Evolutionary conservation across 345 rosid genomes (phyloP).

Genomic region (Populus simonii): DNA sequence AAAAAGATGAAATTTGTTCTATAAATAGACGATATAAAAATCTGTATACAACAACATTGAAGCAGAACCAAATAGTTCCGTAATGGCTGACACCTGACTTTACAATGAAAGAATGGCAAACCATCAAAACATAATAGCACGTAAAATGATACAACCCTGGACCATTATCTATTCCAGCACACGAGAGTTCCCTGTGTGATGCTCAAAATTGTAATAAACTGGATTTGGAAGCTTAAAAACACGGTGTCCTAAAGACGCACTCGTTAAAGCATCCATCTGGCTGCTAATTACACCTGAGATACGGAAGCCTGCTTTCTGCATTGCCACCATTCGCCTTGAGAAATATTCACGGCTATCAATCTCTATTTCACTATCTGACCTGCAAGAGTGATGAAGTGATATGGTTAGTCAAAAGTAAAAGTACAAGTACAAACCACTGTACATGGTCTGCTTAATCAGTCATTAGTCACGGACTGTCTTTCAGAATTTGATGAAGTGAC

Average conservation of each 20-base stretch:
- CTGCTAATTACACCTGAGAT: slow-evolving; percentile 53
- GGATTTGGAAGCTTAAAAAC: slow-evolving; percentile 75
- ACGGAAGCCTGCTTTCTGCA: slow-evolving; percentile 38
- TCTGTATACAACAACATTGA: background rate
- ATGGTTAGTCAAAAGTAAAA: background rate
- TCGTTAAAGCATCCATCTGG: slow-evolving; percentile 65
- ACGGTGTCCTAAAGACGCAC: slow-evolving; percentile 35
- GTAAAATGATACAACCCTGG: background rate
- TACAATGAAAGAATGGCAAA: background rate
- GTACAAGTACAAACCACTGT: too few species aligned
- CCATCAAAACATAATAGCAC: background rate
- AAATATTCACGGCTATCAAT: slow-evolving; percentile 39
- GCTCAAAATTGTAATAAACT: slow-evolving; percentile 23
- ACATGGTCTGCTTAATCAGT: too few species aligned
- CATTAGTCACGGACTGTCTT: too few species aligned
- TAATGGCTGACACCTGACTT: background rate
- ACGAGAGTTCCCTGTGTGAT: slow-evolving; percentile 18
- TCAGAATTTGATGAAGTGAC: too few species aligned
- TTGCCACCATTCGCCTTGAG: slow-evolving; percentile 26
- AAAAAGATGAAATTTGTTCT: background rate
- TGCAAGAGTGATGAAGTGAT: slow-evolving; percentile 19
- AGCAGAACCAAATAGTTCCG: background rate
- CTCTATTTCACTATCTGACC: slow-evolving; percentile 45
- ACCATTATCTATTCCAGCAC: slow-evolving; percentile 8
- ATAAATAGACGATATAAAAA: background rate